These are phyloP conservation scores for Ustilago bromivora DNA, from an alignment of 1,284 basidiomycete species.

Conservation along the genomic window DNA sequence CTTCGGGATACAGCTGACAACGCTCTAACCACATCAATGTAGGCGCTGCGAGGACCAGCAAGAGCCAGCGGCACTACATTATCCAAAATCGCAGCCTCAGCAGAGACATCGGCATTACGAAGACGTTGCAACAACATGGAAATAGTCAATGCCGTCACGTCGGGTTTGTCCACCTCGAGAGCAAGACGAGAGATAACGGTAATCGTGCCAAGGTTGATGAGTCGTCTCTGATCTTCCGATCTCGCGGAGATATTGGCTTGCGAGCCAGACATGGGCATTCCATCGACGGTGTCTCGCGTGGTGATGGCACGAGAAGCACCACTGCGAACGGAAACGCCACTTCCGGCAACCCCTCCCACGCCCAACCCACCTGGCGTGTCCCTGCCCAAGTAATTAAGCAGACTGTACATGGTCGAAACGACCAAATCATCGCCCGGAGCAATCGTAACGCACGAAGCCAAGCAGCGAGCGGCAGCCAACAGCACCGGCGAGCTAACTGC, in stretches of 20 bases:
- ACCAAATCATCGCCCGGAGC: conserved; percentile 89
- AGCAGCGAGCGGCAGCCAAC: conserved; percentile 85
- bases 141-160: conserved; percentile 71
- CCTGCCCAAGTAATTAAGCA: conserved; percentile 89
- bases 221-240: conserved; percentile 84
- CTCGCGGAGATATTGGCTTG: conserved; percentile 55
- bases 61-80: conserved; percentile 91
- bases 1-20: conserved; percentile 88
- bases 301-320: conserved; percentile 69
- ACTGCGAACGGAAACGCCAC: conserved; percentile 73
- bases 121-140: conserved; percentile 93
- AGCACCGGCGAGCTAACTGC: conserved; percentile 80
- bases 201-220: conserved; percentile 89
- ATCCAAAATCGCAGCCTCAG: conserved; percentile 90
- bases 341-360: conserved; percentile 70
- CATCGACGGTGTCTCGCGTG: conserved; percentile 40
- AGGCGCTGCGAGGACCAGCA: conserved; percentile 80
- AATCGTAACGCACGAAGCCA: conserved; percentile 87
- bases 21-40: conserved; percentile 84
- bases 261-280: conserved; percentile 39
- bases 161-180: conserved; percentile 57
- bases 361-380: conserved; percentile 73
- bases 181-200: conserved; percentile 64
- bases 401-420: conserved; percentile 94
- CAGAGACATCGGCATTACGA: conserved; percentile 82